phyloP scores from a whole-genome alignment of 768 basidiomycete genomes.

The Leucosporidium yakuticum region DNA sequence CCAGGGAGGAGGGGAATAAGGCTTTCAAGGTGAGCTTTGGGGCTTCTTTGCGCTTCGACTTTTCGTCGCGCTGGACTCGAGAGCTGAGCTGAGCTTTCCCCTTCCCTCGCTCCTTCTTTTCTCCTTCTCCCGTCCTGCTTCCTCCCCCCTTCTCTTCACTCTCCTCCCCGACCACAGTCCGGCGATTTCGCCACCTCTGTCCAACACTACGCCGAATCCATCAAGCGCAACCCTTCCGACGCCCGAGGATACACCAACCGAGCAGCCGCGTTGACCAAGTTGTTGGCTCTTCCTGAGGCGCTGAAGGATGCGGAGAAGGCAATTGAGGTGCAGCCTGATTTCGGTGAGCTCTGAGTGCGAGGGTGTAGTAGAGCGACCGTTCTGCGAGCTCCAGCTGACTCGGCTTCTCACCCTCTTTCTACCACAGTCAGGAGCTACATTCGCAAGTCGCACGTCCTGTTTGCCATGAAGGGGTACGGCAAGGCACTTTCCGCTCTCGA shows the following conservation, averaged over 20 bases:
- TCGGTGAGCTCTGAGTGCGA: conserved; percentile 52
- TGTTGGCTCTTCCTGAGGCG: conserved; percentile 86
- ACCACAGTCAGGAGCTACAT: conserved; percentile 82
- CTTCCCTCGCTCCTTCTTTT: no score
- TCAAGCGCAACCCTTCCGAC: conserved; percentile 88
- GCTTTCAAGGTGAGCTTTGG: conserved; percentile 63
- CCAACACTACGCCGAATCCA: conserved; percentile 86
- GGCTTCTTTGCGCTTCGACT: no score
- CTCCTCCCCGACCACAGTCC: conserved; percentile 8
- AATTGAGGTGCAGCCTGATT: conserved; percentile 79
- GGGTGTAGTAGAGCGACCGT: neutral
- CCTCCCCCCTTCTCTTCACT: conserved; percentile 33
- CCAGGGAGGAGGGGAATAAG: conserved; percentile 87
- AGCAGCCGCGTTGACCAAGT: conserved; percentile 94
- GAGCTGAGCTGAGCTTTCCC: no score
- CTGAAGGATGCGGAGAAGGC: conserved; percentile 92
- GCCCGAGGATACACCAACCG: conserved; percentile 95
- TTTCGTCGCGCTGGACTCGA: no score
- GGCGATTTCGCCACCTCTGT: conserved; percentile 40
- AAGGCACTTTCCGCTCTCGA: conserved; percentile 80
- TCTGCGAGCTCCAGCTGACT: conserved; percentile 39
- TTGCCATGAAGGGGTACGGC: conserved; percentile 83
- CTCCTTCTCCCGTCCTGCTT: conserved; percentile 36
- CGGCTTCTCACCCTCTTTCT: conserved; percentile 30
- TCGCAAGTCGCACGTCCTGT: conserved; percentile 78